Evolutionary conservation across 176 grass and related monocot genomes (phyloP).

Genomic region (Coix lacrymajobi): DNA sequence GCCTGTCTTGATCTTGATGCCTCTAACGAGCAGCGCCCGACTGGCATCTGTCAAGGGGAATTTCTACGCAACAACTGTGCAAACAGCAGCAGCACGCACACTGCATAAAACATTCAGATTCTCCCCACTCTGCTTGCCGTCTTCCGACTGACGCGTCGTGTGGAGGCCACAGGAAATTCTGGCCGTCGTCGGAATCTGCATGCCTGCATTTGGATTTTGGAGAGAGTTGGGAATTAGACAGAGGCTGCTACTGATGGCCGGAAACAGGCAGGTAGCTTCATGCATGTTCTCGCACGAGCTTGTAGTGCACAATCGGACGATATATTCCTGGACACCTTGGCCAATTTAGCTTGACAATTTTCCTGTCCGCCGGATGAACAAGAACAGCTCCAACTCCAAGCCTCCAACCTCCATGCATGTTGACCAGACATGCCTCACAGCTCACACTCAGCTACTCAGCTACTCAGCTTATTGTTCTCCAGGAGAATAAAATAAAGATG

Average conservation of each 20-base stretch:
- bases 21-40: neutral
- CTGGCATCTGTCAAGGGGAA: neutral
- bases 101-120: slow-evolving; percentile 35
- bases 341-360: neutral
- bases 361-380: neutral
- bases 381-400: neutral
- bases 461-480: neutral
- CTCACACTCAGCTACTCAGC: too few species aligned
- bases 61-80: neutral
- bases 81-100: neutral
- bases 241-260: slow-evolving; percentile 15
- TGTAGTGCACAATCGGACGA: neutral
- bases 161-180: slow-evolving; percentile 27
- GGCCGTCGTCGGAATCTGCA: slow-evolving; percentile 2
- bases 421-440: neutral
- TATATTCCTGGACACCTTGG: neutral
- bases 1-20: neutral
- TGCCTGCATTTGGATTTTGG: neutral
- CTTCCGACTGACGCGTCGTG: neutral
- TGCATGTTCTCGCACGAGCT: slow-evolving; percentile 16
- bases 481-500: neutral
- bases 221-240: neutral
- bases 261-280: slow-evolving; percentile 33
- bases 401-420: neutral
- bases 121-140: too few species aligned